phyloP scores from a whole-genome alignment of 441 rosid species.

The Biscutella auriculata region DNA sequence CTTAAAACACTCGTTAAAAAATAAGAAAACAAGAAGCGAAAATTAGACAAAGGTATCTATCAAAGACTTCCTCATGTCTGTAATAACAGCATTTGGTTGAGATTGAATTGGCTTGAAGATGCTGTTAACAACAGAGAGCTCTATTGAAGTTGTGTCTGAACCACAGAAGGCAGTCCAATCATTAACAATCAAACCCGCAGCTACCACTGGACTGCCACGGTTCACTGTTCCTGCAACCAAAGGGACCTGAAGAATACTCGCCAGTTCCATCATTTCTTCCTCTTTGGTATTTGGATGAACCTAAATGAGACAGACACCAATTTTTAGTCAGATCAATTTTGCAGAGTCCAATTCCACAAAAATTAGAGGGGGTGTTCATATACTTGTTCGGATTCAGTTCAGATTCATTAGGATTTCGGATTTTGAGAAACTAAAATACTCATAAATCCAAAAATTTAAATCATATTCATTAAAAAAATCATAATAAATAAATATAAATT shows the following conservation, averaged over 20 bases:
- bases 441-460: no score
- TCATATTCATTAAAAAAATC: no score
- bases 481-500: no score
- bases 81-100: slow-evolving; percentile 41
- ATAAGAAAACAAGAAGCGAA: neutral
- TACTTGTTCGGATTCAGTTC: no score
- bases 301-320: slow-evolving; percentile 19
- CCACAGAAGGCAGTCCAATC: slow-evolving; percentile 82
- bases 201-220: slow-evolving; percentile 70
- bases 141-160: slow-evolving; percentile 66
- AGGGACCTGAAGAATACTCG: slow-evolving; percentile 65
- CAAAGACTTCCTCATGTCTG: slow-evolving; percentile 67
- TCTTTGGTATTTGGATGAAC: slow-evolving; percentile 66
- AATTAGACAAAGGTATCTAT: slow-evolving; percentile 53
- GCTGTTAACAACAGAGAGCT: slow-evolving; percentile 52
- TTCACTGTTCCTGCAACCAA: slow-evolving; percentile 77
- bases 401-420: no score
- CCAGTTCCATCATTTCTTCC: slow-evolving; percentile 62
- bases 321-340: neutral
- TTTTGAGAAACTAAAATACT: no score
- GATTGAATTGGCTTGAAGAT: slow-evolving; percentile 70
- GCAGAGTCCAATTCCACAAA: neutral
- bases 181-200: slow-evolving; percentile 61
- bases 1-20: no score
- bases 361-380: neutral